These are phyloP conservation scores for Dendrobium chrysotoxum DNA, from an alignment of 106 monocot species.

Conservation along the genomic window DNA sequence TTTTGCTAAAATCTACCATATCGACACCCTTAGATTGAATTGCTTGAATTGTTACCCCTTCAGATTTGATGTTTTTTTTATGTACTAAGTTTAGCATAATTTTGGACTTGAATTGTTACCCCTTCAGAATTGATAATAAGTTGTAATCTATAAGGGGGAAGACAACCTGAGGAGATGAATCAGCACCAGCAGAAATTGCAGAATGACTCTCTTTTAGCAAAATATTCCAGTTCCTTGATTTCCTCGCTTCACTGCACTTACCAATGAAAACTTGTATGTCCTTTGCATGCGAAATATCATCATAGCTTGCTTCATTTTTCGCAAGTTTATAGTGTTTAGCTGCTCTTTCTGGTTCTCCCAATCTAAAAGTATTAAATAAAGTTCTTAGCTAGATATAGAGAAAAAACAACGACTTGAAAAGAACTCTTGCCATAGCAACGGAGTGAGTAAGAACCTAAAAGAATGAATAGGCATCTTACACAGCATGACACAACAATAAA, in stretches of 20 bases:
- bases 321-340: constrained; percentile 44
- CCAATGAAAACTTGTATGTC: constrained; percentile 22
- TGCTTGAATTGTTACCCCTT: no score
- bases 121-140: neutral
- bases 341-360: constrained; percentile 49
- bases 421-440: no score
- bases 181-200: constrained; percentile 33
- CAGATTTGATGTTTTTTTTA: no score
- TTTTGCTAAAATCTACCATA: no score
- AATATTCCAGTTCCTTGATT: constrained; percentile 28
- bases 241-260: constrained; percentile 36
- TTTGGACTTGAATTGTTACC: no score
- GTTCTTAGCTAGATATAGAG: neutral
- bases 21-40: no score
- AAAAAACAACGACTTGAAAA: no score
- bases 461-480: no score
- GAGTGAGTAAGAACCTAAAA: no score
- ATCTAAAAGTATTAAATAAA: constrained; percentile 18
- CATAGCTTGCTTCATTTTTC: constrained; percentile 14
- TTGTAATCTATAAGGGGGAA: neutral
- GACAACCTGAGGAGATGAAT: constrained; percentile 60
- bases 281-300: constrained; percentile 20
- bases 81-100: no score
- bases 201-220: constrained; percentile 24
- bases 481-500: no score